Evolutionary conservation across 2,329 filamentous ascomycete species (phyloP), one percentile per base, ranked within the genome.

Genomic region (Blumeria hordei): DNA sequence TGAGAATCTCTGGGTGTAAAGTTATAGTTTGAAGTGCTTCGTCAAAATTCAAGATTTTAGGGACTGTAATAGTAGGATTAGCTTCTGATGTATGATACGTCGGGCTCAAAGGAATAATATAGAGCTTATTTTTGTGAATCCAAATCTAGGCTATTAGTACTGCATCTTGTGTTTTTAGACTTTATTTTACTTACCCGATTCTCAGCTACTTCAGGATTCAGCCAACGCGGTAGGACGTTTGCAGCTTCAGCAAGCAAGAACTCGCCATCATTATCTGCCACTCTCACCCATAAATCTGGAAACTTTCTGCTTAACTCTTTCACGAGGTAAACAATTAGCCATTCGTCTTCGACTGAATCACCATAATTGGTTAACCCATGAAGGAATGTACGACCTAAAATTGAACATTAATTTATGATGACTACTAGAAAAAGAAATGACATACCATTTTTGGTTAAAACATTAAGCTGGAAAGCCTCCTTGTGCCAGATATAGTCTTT

Each of bases 301-400:
- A 85, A 85, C 39, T 75, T 73, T 61, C 74, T 83, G 61, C 82
- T 88, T 61, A 96, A 70, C 68, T 94, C 83, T 47, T 85, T 79
- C 34, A 98, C 72, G 5, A 96, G 70, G 68, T 88, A 94, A 18
- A 96, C 88, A 57, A 96, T 81, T 6, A 96, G 76, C 93, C 92
- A 98, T 70, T 98, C 93, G 62, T 98, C 92, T 64, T 94, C 90
- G 3, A 96, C 81, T 0, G 88, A 92, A 67, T 98, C 93, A 8
- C 90, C 88, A 63, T 88, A 96, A 65, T 90, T 85, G 0, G 87
- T 92, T 54, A 74, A 72, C 18, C 90, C 90, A 59, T 78, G 76
- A 6, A 98, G 74, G 59, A 81, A 80, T n/a, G 72, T 64, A 8
- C 78, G 64, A 0, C 73, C 75, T 75, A 45, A 43, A 33, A 33